phyloP scores from a whole-genome alignment of 495 filamentous ascomycete species.

The Talaromyces ruber region DNA sequence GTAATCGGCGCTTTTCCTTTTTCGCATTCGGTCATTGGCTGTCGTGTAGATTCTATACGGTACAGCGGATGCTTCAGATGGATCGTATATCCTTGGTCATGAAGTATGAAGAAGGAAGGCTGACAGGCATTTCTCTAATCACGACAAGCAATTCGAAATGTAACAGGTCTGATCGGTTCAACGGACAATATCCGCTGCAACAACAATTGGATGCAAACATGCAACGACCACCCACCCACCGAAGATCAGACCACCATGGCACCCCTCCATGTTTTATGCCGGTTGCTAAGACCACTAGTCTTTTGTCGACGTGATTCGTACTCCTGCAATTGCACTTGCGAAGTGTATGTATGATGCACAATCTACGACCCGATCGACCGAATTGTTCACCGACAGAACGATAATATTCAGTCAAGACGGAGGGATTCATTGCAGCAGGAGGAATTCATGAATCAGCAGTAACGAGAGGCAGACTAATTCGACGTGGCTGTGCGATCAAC shows the following conservation, averaged over 20 bases:
- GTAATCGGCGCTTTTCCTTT: not conserved
- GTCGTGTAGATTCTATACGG: not conserved
- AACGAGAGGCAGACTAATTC: not conserved
- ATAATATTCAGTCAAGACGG: too few relatives aligned
- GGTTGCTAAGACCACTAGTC: not conserved
- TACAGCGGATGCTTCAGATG: not conserved
- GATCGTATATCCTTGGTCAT: not conserved
- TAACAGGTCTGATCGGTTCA: not conserved
- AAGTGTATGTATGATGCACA: not conserved
- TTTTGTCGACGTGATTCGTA: not conserved
- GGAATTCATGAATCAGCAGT: not conserved
- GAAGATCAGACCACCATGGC: not conserved
- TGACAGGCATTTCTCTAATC: too few relatives aligned
- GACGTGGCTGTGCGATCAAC: not conserved
- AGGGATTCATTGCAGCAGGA: too few relatives aligned
- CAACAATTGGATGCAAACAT: not conserved
- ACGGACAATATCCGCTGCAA: not conserved
- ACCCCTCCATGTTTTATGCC: not conserved
- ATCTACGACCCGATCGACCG: not conserved
- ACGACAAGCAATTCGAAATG: too few relatives aligned
- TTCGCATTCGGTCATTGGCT: not conserved
- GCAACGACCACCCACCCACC: not conserved
- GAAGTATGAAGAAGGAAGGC: not conserved
- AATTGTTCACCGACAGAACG: not conserved
- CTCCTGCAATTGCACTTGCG: not conserved